phyloP scores from a whole-genome alignment of 2,329 filamentous ascomycete species.

The Stemphylium lycopersici region DNA sequence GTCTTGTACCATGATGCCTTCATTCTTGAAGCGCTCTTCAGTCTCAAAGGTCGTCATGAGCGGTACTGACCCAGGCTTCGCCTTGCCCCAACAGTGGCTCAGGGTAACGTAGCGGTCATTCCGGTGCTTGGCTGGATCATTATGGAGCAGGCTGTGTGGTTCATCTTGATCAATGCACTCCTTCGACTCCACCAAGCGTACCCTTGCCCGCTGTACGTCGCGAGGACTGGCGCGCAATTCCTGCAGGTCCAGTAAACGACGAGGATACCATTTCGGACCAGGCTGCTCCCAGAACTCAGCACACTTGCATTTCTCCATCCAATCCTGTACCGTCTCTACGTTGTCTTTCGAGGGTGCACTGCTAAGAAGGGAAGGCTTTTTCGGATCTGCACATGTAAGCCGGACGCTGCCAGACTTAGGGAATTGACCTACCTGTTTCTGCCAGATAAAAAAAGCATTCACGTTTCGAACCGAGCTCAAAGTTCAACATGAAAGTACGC shows the following conservation, averaged over 20 bases:
- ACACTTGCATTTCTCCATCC: conserved; percentile 20
- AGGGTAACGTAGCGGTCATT: conserved; percentile 15
- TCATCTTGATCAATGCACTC: not conserved
- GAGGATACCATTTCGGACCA: conserved; percentile 11
- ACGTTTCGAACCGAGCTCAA: not conserved
- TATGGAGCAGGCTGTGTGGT: not conserved
- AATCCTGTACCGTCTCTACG: conserved; percentile 10
- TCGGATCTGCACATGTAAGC: not conserved
- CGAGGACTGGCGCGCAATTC: not conserved
- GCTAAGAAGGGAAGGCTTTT: not conserved
- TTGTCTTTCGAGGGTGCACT: conserved; percentile 3
- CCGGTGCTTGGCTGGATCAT: not conserved
- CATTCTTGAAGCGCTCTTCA: not conserved
- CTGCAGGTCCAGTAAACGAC: conserved; percentile 9
- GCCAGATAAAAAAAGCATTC: not conserved
- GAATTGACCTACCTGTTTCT: not conserved
- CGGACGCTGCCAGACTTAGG: not conserved
- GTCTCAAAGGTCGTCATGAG: conserved; percentile 3
- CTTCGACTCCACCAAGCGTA: conserved; percentile 6
- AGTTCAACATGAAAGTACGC: not conserved
- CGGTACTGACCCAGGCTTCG: not conserved
- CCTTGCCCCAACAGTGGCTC: conserved; percentile 21
- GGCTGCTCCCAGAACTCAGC: conserved; percentile 5
- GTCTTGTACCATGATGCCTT: conserved; percentile 8
- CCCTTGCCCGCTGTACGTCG: not conserved